Conservation (phyloP, 305 asterid species). For the Rubia occidens region DNA sequence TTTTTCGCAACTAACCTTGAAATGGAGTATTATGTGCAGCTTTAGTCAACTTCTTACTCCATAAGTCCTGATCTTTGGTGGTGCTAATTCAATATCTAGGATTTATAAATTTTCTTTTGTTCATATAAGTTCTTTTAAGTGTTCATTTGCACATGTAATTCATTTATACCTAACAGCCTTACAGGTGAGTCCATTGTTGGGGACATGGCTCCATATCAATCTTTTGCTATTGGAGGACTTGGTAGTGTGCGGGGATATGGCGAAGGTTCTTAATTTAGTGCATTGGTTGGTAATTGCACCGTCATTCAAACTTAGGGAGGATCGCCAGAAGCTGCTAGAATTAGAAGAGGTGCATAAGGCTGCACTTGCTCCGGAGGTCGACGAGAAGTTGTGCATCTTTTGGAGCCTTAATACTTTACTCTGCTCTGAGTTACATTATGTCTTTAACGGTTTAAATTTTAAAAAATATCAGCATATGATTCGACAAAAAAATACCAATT, state of each 20-base stretch:
- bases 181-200: slow-evolving; percentile 91
- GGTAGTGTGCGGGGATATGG: slow-evolving; percentile 92
- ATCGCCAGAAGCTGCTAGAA: slow-evolving; percentile 74
- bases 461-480: too few species aligned
- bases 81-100: not conserved
- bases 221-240: slow-evolving; percentile 87
- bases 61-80: not conserved
- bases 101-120: not conserved
- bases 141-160: slow-evolving; percentile 13
- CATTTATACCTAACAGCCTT: slow-evolving; percentile 43
- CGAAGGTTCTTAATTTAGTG: slow-evolving; percentile 34
- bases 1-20: not conserved
- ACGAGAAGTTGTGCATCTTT: slow-evolving; percentile 23
- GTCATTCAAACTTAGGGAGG: slow-evolving; percentile 62
- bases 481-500: too few species aligned
- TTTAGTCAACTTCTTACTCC: slow-evolving; percentile 8
- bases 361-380: slow-evolving; percentile 79
- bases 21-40: not conserved
- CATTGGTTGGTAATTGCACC: not conserved
- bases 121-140: slow-evolving; percentile 4
- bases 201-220: slow-evolving; percentile 97
- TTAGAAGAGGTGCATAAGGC: slow-evolving; percentile 85
- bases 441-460: too few species aligned
- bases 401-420: too few species aligned
- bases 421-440: too few species aligned